Evolutionary conservation across 2,329 filamentous ascomycete genomes (phyloP).

Genomic region (Colletotrichum abscissum): DNA sequence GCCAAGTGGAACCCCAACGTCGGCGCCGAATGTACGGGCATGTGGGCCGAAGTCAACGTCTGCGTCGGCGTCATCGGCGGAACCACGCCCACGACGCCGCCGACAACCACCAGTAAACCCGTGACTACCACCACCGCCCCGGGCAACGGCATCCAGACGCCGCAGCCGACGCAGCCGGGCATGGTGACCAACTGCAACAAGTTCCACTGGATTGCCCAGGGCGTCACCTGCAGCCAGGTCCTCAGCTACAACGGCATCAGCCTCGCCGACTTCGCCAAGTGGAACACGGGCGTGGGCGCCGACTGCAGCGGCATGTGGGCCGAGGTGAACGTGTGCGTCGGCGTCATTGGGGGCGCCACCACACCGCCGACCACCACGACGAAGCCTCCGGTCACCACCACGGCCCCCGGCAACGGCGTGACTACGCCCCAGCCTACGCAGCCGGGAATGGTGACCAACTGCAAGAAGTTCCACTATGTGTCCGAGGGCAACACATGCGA

Average conservation of each 20-base stretch:
- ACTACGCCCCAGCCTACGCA: slow-evolving; percentile 5
- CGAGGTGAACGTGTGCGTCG: background rate
- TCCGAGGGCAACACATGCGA: slow-evolving; percentile 39
- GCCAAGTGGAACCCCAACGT: slow-evolving; percentile 36
- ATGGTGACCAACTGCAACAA: no score
- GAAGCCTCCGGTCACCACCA: no score
- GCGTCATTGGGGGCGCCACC: background rate
- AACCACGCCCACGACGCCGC: slow-evolving; percentile 24
- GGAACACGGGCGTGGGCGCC: background rate
- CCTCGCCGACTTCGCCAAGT: background rate
- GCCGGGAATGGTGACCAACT: slow-evolving; percentile 37
- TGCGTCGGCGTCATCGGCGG: slow-evolving; percentile 16
- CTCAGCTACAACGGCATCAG: background rate
- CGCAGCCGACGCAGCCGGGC: background rate
- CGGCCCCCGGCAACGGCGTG: no score
- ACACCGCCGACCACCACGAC: no score
- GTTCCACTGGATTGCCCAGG: no score
- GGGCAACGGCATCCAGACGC: slow-evolving; percentile 32
- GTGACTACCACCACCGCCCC: slow-evolving; percentile 15
- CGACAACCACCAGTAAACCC: slow-evolving; percentile 6
- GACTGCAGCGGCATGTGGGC: background rate
- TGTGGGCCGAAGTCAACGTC: slow-evolving; percentile 20
- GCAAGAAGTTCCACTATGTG: slow-evolving; percentile 43
- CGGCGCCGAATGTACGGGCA: background rate
- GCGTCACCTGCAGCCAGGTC: background rate